Evolutionary conservation across 106 monocot genomes (phyloP).

Genomic region (Allium fistulosum): DNA sequence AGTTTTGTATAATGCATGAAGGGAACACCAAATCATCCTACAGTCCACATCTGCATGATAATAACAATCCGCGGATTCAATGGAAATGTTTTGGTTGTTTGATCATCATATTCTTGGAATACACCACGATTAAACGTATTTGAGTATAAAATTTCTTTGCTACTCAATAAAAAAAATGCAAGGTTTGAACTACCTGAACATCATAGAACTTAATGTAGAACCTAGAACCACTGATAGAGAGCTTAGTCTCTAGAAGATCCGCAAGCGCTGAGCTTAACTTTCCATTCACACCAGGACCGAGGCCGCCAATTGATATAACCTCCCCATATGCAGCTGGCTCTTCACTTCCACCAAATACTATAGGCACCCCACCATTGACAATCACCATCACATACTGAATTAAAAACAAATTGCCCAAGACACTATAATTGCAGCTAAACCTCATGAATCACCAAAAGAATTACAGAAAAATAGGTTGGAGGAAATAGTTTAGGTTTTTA

Average conservation of each 20-base stretch:
- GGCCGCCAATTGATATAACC: constrained; percentile 80
- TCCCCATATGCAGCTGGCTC: constrained; percentile 90
- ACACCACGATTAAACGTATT: neutral
- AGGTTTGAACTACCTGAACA: constrained; percentile 38
- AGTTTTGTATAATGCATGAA: too few species aligned
- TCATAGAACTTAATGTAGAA: constrained; percentile 95
- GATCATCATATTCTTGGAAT: too few species aligned
- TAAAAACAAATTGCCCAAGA: neutral
- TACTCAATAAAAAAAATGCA: neutral
- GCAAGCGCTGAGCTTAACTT: constrained; percentile 85
- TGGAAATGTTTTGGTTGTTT: neutral
- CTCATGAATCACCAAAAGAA: too few species aligned
- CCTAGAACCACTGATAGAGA: constrained; percentile 56
- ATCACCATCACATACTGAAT: constrained; percentile 83
- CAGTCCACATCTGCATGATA: too few species aligned
- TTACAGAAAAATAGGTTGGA: too few species aligned
- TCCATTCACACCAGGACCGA: constrained; percentile 61
- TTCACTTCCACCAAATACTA: constrained; percentile 69
- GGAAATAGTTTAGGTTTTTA: too few species aligned
- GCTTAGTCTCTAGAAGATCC: constrained; percentile 83
- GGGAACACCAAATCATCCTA: too few species aligned
- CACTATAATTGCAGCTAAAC: too few species aligned
- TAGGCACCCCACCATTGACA: constrained; percentile 76
- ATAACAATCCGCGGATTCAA: neutral
- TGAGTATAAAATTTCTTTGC: too few species aligned